These are phyloP conservation scores for Syncephalastrum racemosum DNA, from an alignment of 371 early-diverging fungal genomes.

Conservation along the genomic window DNA sequence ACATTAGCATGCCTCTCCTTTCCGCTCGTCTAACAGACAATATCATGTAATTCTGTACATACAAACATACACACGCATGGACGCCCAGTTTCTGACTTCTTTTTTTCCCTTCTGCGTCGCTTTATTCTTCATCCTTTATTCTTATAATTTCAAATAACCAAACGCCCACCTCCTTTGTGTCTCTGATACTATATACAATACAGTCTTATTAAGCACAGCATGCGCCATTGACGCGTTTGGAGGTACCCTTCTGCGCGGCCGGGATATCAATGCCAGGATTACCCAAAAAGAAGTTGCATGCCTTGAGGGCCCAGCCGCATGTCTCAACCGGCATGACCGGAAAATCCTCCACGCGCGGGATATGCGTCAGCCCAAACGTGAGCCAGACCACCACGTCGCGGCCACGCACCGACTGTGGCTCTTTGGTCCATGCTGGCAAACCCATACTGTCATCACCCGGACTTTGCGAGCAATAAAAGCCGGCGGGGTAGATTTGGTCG, in stretches of 20 bases:
- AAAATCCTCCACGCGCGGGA: constrained; percentile 53
- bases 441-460: constrained; percentile 29
- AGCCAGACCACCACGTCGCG: constrained; percentile 48
- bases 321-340: constrained; percentile 55
- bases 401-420: constrained; percentile 26
- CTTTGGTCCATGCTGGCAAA: constrained; percentile 38
- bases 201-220: no score
- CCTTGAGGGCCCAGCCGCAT: constrained; percentile 42
- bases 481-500: constrained; percentile 40
- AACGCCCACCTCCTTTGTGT: no score
- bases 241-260: constrained; percentile 22
- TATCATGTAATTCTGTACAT: no score
- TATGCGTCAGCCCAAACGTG: constrained; percentile 50
- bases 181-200: no score
- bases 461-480: constrained; percentile 30
- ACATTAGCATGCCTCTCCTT: no score
- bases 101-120: no score
- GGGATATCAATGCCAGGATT: constrained; percentile 47
- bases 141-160: no score
- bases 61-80: no score
- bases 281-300: constrained; percentile 4
- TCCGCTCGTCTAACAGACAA: no score
- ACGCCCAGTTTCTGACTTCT: no score
- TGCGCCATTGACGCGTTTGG: not conserved
- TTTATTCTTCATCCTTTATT: no score